Percentiles rank a stretch among this genome's conserved stretches.
These are phyloP conservation scores for Gossypium schwendimanii DNA, from an alignment of 441 rosid species.

Conservation along the genomic window DNA sequence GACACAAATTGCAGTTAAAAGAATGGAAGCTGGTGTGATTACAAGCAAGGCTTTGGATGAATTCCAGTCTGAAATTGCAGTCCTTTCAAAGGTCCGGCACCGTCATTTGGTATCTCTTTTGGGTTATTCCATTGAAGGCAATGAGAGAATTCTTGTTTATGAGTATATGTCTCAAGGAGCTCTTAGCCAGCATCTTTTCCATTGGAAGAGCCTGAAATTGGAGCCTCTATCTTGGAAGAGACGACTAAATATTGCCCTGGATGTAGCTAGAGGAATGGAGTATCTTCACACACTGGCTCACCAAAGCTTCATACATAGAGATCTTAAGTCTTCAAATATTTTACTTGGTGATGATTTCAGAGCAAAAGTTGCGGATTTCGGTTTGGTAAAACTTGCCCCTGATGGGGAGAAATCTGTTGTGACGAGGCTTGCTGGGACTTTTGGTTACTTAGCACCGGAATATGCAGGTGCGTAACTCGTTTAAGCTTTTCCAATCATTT, in stretches of 20 bases:
- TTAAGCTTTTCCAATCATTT: slow-evolving; percentile 8
- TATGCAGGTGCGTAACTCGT: slow-evolving; percentile 51
- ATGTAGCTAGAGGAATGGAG: slow-evolving; percentile 74
- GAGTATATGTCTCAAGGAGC: slow-evolving; percentile 77
- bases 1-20: slow-evolving; percentile 63
- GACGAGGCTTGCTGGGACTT: slow-evolving; percentile 73
- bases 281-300: slow-evolving; percentile 72
- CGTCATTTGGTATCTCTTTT: slow-evolving; percentile 67
- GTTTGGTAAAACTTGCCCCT: slow-evolving; percentile 74
- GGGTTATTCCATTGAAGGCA: slow-evolving; percentile 59
- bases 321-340: slow-evolving; percentile 72
- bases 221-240: slow-evolving; percentile 72
- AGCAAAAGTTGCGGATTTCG: slow-evolving; percentile 77
- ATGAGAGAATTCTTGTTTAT: slow-evolving; percentile 61
- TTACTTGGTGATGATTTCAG: slow-evolving; percentile 63
- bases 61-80: slow-evolving; percentile 65
- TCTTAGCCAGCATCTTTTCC: slow-evolving; percentile 67
- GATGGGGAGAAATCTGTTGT: slow-evolving; percentile 55
- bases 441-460: slow-evolving; percentile 79
- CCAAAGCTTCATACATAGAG: slow-evolving; percentile 70
- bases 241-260: slow-evolving; percentile 60
- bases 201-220: slow-evolving; percentile 49
- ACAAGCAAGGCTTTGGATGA: slow-evolving; percentile 57
- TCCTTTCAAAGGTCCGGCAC: slow-evolving; percentile 66
- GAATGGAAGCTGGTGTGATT: slow-evolving; percentile 63